Base-by-base conservation (phyloP, 108 stramenopile genomes). In the Discostella stelligeroides region DNA sequence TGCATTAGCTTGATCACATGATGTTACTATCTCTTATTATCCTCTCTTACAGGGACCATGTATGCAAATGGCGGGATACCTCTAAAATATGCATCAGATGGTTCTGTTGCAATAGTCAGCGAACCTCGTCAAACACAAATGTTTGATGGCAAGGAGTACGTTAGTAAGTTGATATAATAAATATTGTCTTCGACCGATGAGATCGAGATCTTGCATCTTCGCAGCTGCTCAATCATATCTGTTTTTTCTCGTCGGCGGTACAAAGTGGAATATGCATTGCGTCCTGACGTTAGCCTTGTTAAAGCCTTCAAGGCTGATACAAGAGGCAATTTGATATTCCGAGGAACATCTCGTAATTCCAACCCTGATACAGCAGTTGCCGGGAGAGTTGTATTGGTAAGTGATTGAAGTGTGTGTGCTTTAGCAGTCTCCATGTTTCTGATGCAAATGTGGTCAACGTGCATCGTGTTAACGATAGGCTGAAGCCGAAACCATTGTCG, bases 311-410 rank as follows among this genome's bases (percentile, higher is more conserved):
- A 88, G 68, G 97, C 90, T 0, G 97, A 97, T 78, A 94, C 92
- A 18, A 75, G 82, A 41, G 97, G 97, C n/a, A 97, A 97, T 76
- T 71, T 97, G n/a, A 71, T 96, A 46, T 97, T 95, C 80, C 50
- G 88, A 29, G 91, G 92, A 17, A 96, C 97, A 30, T 86, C 95
- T 10, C 85, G 68, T 54, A 97, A 97, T 89, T 76, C 91, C 57
- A 97, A 97, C 75, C 92, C 97, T 9, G 97, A 96, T 68, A 81
- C 76, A 62, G 97, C 94, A 50, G 93, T 94, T 75, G 92, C 97
- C 27, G 97, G 88, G 41, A 86, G 78, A 49, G 73, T 96, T 21
- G 81, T 79, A 38, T 86, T 97, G 45, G 73, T 72, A 46, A 72
- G 70, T 62, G 53, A 13, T 30, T 7, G 5, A 34, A 34, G 34